Percentiles rank a stretch among this genome's conserved stretches.
phyloP scores from a whole-genome alignment of 1,284 basidiomycete species.

The Cutaneotrichosporon cavernicola region DNA sequence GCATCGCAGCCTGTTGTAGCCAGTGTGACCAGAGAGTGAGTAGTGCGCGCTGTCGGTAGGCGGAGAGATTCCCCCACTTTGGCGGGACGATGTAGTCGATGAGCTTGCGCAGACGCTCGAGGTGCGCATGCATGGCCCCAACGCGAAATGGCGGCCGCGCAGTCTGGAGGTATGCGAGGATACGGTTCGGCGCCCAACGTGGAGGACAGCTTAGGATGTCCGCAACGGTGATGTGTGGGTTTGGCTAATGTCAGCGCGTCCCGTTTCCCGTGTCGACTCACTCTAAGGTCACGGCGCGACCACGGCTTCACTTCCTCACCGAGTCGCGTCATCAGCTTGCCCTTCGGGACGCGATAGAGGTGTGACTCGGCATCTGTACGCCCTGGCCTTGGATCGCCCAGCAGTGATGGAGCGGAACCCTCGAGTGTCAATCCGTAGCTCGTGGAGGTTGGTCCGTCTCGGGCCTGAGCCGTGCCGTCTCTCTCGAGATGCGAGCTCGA shows the following conservation, averaged over 20 bases:
- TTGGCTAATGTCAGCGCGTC: neutral
- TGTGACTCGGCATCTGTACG: neutral
- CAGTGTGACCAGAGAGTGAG: conserved; percentile 11
- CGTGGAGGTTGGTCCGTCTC: neutral
- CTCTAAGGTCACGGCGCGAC: neutral
- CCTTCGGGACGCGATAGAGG: neutral
- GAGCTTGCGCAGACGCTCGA: neutral
- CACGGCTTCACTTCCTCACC: neutral
- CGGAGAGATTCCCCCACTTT: neutral
- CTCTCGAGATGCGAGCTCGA: neutral
- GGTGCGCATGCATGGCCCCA: conserved; percentile 5
- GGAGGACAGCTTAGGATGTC: neutral
- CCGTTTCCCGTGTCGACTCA: neutral
- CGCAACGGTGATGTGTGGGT: neutral
- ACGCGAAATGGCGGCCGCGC: neutral
- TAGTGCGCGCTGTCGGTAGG: neutral
- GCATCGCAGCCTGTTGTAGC: neutral
- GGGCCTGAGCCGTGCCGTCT: too few relatives aligned
- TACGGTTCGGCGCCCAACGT: neutral
- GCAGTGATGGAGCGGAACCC: neutral
- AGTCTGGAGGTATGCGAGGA: neutral
- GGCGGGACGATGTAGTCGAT: conserved; percentile 8
- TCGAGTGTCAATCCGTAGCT: neutral
- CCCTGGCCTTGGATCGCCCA: neutral
- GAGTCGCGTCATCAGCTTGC: neutral